phyloP scores from a whole-genome alignment of 495 filamentous ascomycete genomes.

The Neurospora discreta region DNA sequence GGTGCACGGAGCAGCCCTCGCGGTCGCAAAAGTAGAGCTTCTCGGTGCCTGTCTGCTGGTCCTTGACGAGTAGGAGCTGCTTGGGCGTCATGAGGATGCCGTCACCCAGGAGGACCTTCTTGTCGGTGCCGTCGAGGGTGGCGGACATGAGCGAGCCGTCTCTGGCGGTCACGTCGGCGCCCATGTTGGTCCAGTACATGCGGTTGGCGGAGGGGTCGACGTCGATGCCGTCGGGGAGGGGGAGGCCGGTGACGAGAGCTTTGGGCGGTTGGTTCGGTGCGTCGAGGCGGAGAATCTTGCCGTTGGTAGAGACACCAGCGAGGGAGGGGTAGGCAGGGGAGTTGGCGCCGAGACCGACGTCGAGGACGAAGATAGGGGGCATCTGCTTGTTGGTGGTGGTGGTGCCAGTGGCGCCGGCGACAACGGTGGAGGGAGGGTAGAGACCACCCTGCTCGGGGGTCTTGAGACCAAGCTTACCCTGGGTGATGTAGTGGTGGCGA shows the following conservation, averaged over 20 bases:
- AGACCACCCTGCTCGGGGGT: not conserved
- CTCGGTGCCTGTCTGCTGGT: not conserved
- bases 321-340: not conserved
- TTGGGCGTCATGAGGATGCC: constrained; percentile 42
- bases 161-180: constrained; percentile 13
- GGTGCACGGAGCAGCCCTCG: constrained; percentile 37
- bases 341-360: constrained; percentile 10
- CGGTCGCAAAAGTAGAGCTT: constrained; percentile 44
- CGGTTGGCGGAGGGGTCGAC: constrained; percentile 20
- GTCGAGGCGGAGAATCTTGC: constrained; percentile 7
- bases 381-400: not conserved
- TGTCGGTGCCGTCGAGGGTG: constrained; percentile 30
- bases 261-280: not conserved
- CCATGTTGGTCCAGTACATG: constrained; percentile 49
- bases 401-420: not conserved
- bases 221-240: constrained; percentile 41
- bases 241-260: constrained; percentile 19
- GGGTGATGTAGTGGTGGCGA: constrained; percentile 18
- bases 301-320: not conserved
- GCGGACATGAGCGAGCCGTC: constrained; percentile 34
- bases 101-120: constrained; percentile 18
- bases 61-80: constrained; percentile 30
- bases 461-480: constrained; percentile 21
- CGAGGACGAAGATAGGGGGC: constrained; percentile 4
- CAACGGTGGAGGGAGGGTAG: not conserved